Evolutionary conservation across 176 grass and related monocot genomes (phyloP).

Genomic region (Dendrocalamus sinicus): DNA sequence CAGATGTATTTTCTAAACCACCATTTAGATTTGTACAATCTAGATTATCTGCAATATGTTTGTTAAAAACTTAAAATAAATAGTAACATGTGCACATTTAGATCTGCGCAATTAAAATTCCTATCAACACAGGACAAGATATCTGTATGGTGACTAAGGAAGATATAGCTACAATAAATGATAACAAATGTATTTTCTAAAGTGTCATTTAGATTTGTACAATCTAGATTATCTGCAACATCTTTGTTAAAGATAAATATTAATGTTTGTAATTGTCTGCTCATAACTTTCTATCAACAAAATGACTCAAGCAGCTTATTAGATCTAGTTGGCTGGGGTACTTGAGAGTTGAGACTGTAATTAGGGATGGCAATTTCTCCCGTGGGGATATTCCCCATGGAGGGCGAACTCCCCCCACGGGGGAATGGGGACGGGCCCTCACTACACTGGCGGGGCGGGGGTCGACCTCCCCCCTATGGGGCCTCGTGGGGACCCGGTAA

Average conservation of each 20-base stretch:
- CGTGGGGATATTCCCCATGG: no score
- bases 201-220: background rate
- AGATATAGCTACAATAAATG: conserved; percentile 6
- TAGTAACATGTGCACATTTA: background rate
- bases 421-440: no score
- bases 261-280: background rate
- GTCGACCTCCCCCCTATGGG: no score
- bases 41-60: background rate
- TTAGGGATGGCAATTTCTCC: no score
- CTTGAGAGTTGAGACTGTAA: no score
- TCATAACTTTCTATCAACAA: no score
- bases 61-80: background rate
- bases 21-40: background rate
- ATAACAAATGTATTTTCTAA: background rate
- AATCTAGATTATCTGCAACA: background rate
- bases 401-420: no score
- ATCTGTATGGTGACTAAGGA: conserved; percentile 1
- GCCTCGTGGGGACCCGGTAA: no score
- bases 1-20: background rate
- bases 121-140: background rate
- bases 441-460: no score
- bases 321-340: no score
- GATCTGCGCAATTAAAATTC: background rate
- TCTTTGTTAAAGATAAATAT: background rate
- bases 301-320: no score